A percentile compares a stretch with the other conserved stretches of the same genome.
Evolutionary conservation across 371 early-diverging fungal genomes (phyloP).

Genomic region (Haplosporangium sp.): DNA sequence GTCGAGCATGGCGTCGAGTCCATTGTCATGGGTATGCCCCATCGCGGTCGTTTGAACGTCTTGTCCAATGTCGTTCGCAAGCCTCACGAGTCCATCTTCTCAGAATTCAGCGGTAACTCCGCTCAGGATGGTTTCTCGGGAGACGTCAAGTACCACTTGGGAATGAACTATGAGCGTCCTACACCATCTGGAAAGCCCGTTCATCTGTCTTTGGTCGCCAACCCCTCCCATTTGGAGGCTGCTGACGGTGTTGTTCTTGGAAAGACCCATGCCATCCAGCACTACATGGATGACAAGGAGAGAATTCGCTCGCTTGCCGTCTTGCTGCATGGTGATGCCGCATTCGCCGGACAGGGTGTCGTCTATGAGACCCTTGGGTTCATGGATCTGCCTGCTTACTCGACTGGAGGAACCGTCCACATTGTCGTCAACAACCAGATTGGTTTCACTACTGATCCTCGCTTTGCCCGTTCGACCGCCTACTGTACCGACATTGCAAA

Average conservation of each 20-base stretch:
- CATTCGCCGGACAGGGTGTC: conserved; percentile 97
- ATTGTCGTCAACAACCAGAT: conserved; percentile 99
- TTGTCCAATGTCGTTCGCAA: conserved; percentile 97
- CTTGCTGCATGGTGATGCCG: conserved; percentile 97
- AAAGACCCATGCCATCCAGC: conserved; percentile 94
- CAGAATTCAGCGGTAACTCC: conserved; percentile 92
- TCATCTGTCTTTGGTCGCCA: conserved; percentile 95
- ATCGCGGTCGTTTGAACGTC: conserved; percentile 98
- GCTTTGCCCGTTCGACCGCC: conserved; percentile 93
- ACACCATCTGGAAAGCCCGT: conserved; percentile 96
- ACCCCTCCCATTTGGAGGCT: conserved; percentile 98
- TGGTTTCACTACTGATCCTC: conserved; percentile 97
- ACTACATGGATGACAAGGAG: conserved; percentile 88
- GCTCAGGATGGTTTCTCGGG: conserved; percentile 93
- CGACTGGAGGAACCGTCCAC: conserved; percentile 97
- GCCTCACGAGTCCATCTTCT: conserved; percentile 97
- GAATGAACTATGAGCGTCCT: conserved; percentile 96
- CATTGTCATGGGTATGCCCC: conserved; percentile 98
- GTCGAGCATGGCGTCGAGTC: conserved; percentile 94
- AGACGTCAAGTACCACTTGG: conserved; percentile 98
- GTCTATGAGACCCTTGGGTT: conserved; percentile 98
- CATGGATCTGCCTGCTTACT: conserved; percentile 93
- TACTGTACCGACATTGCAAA: conserved; percentile 98
- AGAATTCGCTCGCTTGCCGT: conserved; percentile 89
- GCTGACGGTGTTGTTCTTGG: conserved; percentile 97